phyloP scores from a whole-genome alignment of 352 stramenopile genomes.

The Thraustochytrium sp. region DNA sequence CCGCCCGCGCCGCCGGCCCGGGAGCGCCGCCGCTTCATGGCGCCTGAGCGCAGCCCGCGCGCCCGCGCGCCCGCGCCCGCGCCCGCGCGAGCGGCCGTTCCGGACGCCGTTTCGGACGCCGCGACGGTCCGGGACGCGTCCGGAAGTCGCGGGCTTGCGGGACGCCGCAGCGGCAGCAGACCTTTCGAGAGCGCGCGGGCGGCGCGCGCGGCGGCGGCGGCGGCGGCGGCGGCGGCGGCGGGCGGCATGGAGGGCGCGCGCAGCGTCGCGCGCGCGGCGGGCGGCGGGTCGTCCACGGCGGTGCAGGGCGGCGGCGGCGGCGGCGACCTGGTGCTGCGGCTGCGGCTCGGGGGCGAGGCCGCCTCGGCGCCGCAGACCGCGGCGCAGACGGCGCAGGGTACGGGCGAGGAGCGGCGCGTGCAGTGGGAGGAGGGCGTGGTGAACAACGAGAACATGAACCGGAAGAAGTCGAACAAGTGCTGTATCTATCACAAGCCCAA shows the following conservation, averaged over 20 bases:
- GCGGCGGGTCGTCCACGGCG: too few relatives aligned
- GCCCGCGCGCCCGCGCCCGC: conserved; percentile 62
- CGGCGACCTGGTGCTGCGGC: too few relatives aligned
- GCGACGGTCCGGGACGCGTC: not conserved
- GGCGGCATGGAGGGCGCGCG: too few relatives aligned
- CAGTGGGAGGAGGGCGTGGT: conserved; percentile 77
- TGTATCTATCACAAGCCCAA: conserved; percentile 87
- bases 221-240: too few relatives aligned
- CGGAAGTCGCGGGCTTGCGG: not conserved
- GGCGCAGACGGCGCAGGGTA: too few relatives aligned
- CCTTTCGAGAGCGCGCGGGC: too few relatives aligned
- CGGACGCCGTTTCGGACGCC: conserved; percentile 43
- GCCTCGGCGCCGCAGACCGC: too few relatives aligned
- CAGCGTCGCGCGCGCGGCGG: too few relatives aligned
- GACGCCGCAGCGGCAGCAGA: conserved; percentile 1
- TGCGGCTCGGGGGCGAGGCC: too few relatives aligned
- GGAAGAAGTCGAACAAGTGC: conserved; percentile 83
- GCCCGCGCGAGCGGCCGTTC: conserved; percentile 31
- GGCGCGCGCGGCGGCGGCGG: too few relatives aligned
- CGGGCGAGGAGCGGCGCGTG: conserved; percentile 54
- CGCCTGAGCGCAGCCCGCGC: conserved; percentile 49
- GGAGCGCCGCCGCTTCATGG: not conserved
- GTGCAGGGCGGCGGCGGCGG: too few relatives aligned
- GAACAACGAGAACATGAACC: conserved; percentile 82
- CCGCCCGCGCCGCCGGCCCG: not conserved